Evolutionary conservation across 2,329 filamentous ascomycete species (phyloP), one percentile per base, ranked within the genome.

Genomic region (Drechslerella dactyloides): DNA sequence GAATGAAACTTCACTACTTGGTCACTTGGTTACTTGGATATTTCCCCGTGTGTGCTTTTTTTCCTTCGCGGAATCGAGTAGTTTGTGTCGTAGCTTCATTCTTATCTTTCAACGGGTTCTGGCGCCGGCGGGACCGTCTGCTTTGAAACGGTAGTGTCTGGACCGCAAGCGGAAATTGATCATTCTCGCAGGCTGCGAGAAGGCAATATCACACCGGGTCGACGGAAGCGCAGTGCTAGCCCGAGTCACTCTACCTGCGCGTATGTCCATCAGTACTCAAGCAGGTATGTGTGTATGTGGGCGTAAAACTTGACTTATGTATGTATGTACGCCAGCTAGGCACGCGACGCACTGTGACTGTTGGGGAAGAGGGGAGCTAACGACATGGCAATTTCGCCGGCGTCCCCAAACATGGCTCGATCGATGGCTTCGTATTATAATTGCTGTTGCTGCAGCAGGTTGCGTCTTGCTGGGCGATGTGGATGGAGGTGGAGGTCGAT

Each of bases 151-250:
- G 37, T 42, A 44, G 55, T 35, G 44, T 51, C 56, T 33, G 40
- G 35, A 33, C 15, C 50, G 15, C 30, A 68, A 60, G 40, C 30
- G 63, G 63, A 61, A 55, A 56, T 60, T 27, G 54, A 60, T 66
- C 40, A 27, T 19, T 21, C 10, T 24, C 48, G 24, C 46, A n/a
- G 57, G 40, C 37, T 42, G 37, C 37, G 13, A 33, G 27, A 8
- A 33, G 4, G 37, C 37, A 42, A 42, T 42, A 42, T 42, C 37
- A 17, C 37, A 13, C 37, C 37, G 37, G n/a, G 37, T 42, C 37
- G 37, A 42, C n/a, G 37, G 13, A 42, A 42, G 27, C 27, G 27
- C 27, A 33, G 27, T 4, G 27, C 27, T 33, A 33, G 27, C 27
- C 8, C 27, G 27, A 33, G 27, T 33, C 27, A 8, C 27, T 33